Base-by-base conservation (phyloP, 1,139 yeast genomes). In the Taphrina deformans region DNA sequence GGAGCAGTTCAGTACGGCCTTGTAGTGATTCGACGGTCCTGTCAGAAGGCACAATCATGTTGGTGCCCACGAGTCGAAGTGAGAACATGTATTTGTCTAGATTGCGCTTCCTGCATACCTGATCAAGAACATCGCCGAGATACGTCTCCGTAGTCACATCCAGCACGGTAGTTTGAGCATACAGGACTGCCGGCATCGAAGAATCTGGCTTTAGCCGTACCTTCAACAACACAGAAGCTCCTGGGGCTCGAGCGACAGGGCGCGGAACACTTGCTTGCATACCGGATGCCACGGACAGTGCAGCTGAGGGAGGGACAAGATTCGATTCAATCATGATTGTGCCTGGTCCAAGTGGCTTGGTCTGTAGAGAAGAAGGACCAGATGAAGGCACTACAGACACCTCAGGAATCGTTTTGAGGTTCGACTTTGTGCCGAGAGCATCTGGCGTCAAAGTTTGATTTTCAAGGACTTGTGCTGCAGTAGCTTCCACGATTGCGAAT, bases 401-500 rank as follows among this genome's bases (percentile, higher is more conserved):
- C 16, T 53, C 58, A 14, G 58, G 58, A 4, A 53, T 38, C 12
- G 55, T 31, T n/a, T 18, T 21, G 16, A 51, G 55, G 16, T 27
- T 31, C 12, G 38, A 12, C 40, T 53, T 53, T 21, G 35, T 35
- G 31, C 35, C 58, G 1, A 38, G 31, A 7, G 58, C 27, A 38
- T 38, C 48, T n/a, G 58, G 58, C 3, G 45, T 40, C 14, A 53
- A 33, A n/a, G 31, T 12, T 24, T 53, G 21, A n/a, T 53, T 38
- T 24, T 53, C 58, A 9, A 16, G 18, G 5, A 44, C n/a, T 23
- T 61, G 65, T n/a, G 65, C 52, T 1, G 59, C 44, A 5, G 65
- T 73, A 1, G 81, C 81, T 56, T 70, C 71, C 1, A 79, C 81
- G 35, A 79, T 69, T 6, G 82, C 82, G 71, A 79, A 78, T 68